Base-by-base conservation (phyloP, 1,284 basidiomycete species). In the Austroboletus novae-zelandiae region DNA sequence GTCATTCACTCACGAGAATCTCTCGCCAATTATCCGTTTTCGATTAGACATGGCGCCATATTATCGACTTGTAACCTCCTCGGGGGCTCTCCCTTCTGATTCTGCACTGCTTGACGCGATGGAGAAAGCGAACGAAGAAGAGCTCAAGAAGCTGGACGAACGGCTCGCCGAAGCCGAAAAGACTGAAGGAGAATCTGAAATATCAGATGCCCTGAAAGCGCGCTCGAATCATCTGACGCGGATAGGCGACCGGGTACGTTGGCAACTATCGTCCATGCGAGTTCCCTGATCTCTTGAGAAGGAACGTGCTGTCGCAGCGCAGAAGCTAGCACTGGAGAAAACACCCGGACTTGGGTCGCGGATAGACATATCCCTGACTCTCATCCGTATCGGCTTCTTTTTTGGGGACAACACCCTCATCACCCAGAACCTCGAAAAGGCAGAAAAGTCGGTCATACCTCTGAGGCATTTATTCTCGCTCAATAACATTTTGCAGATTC, bases 131-230 rank as follows among this genome's bases (percentile, higher is more conserved):
- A 98, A 98, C 69, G 72, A 78, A 48, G 83, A 81, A 37, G 84
- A 91, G 63, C 79, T 98, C 23, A 79, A 84, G 53, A 81, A 81
- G 56, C 74, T 98, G 9, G 90, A 97, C 47, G 82, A 85, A 56
- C 78, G 89, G 54, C 76, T 97, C 44, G 83, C 81, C 58, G 91
- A 95, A 60, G 94, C 94, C 0, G 81, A 94, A 72, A 89, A 93
- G 74, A 93, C 86, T 10, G 86, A 95, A 64, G 96, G 95, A 45
- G 95, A 98, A 71, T 89, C 88, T 9, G 96, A 99, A 68, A 90
- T 98, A 57, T 87, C 86, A 23, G 94, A 97, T 58, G 86, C 88
- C 5, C 74, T 97, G 48, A 82, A 89, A 52, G 89, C 88, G 1
- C 62, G 86, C 55, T 95, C 96, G 15, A 87, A 84, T 59, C 94